Evolutionary conservation across 1,284 basidiomycete genomes (phyloP).

Genomic region (Apiotrichum laibachii): DNA sequence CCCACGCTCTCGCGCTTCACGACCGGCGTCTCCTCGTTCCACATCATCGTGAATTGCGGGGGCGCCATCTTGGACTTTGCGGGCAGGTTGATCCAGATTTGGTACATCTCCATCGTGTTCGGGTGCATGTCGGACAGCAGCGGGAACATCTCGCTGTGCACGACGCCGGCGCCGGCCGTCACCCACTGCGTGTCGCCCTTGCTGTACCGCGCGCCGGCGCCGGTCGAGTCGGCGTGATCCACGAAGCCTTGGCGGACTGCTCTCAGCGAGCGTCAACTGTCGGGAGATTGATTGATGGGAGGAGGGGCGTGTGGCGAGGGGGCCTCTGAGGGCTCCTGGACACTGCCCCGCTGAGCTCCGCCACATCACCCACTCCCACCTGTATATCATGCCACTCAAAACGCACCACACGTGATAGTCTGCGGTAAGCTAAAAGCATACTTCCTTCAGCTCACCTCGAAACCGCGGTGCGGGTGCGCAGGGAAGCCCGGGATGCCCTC

Average conservation of each 20-base stretch:
- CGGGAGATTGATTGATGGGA: too few species aligned
- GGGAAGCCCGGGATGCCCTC: neutral
- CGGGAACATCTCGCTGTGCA: conserved; percentile 73
- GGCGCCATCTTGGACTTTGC: conserved; percentile 13
- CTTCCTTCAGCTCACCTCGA: conserved; percentile 5
- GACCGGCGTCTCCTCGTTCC: conserved; percentile 15
- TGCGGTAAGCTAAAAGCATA: too few species aligned
- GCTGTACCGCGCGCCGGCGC: conserved; percentile 20
- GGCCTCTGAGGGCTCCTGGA: too few species aligned
- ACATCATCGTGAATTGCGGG: conserved; percentile 20
- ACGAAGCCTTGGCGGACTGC: conserved; percentile 12
- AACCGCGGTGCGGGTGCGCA: conserved; percentile 16
- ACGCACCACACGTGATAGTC: conserved; percentile 3
- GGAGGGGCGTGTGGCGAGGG: too few species aligned
- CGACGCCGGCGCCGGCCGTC: conserved; percentile 67
- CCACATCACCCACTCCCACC: too few species aligned
- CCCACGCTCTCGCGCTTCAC: conserved; percentile 11
- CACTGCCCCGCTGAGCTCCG: too few species aligned
- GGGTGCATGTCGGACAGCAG: conserved; percentile 7
- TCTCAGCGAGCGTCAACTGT: neutral
- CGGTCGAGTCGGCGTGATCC: conserved; percentile 22
- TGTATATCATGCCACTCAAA: too few species aligned
- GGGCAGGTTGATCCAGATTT: conserved; percentile 23
- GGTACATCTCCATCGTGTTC: conserved; percentile 18
- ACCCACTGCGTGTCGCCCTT: conserved; percentile 92